Conservation (phyloP, 1,139 yeast species). For the Hyphopichia burtonii region DNA sequence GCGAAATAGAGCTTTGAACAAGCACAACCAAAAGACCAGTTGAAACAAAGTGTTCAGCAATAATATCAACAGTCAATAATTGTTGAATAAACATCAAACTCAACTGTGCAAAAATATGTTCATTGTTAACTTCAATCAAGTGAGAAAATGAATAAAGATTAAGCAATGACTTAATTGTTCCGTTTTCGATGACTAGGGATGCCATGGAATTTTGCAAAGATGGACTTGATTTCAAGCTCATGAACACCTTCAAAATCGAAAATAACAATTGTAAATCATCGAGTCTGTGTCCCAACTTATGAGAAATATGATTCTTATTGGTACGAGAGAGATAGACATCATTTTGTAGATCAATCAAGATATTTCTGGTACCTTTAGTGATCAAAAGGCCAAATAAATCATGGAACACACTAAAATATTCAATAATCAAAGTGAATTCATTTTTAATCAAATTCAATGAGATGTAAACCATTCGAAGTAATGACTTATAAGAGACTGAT, state of each 20-base stretch:
- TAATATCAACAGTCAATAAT: conserved; percentile 56
- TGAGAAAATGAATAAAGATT: conserved; percentile 71
- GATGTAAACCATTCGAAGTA: conserved; percentile 57
- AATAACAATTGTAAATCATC: conserved; percentile 68
- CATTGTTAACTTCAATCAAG: conserved; percentile 57
- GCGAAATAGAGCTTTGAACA: conserved; percentile 73
- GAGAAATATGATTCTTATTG: conserved; percentile 28
- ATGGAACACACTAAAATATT: conserved; percentile 50
- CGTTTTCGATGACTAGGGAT: conserved; percentile 52
- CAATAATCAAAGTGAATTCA: conserved; percentile 42
- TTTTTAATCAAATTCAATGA: conserved; percentile 44
- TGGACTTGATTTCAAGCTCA: conserved; percentile 49
- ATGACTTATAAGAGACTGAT: conserved; percentile 52
- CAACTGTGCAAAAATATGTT: conserved; percentile 70
- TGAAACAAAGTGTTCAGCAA: conserved; percentile 66
- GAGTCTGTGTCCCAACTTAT: conserved; percentile 40
- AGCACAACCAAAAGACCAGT: conserved; percentile 69
- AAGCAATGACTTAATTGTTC: conserved; percentile 61
- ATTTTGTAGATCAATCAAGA: conserved; percentile 58
- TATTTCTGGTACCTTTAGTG: conserved; percentile 54
- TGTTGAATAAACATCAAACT: conserved; percentile 70
- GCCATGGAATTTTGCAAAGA: conserved; percentile 54
- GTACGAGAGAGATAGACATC: conserved; percentile 45
- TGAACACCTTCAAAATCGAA: conserved; percentile 59
- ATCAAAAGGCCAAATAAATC: conserved; percentile 60